Percentiles rank a stretch among this genome's conserved stretches.
These are phyloP conservation scores for Cenococcum geophilum DNA, from an alignment of 495 filamentous ascomycete genomes.

Conservation along the genomic window DNA sequence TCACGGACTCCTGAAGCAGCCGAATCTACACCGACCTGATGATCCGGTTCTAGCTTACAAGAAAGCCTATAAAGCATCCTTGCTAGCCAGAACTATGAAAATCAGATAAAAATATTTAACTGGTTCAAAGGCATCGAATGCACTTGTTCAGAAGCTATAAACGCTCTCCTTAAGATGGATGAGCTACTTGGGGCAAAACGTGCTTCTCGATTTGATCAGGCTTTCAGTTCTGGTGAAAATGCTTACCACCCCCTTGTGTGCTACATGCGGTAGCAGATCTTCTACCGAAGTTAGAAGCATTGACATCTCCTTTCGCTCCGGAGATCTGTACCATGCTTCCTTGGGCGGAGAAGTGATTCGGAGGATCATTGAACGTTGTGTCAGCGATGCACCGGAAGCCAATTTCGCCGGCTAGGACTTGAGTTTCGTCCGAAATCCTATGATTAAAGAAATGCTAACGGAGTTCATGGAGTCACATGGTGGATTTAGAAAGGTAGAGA, in stretches of 20 bases:
- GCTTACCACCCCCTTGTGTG: neutral
- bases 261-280: no score
- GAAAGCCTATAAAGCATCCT: neutral
- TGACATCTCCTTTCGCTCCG: no score
- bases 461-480: no score
- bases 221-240: neutral
- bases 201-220: neutral
- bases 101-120: neutral
- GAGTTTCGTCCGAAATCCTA: no score
- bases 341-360: no score
- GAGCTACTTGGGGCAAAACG: neutral
- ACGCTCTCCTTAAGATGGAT: neutral
- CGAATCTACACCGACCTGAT: neutral
- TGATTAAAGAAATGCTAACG: no score
- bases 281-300: no score
- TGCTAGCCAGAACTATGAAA: neutral
- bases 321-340: no score
- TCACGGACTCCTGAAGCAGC: neutral
- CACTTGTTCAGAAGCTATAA: neutral
- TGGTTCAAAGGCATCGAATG: neutral
- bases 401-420: no score
- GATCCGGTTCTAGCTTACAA: neutral
- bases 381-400: no score
- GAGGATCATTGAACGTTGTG: no score
- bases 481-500: no score